Conservation (phyloP, 164 flowering plant genomes). For the Vitis riparia region DNA sequence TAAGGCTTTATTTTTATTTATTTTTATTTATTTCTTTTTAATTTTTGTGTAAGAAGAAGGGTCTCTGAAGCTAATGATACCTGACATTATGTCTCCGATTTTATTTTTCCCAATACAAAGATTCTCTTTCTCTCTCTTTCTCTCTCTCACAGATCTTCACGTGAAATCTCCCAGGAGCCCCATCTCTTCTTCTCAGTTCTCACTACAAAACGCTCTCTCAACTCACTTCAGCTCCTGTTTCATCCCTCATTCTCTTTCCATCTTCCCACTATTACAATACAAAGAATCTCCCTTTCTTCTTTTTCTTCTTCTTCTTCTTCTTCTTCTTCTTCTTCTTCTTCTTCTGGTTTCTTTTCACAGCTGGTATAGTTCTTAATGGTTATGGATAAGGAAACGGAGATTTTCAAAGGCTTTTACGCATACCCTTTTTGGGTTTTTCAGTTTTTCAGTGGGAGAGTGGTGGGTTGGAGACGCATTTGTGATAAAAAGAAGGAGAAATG, state of each 20-base stretch:
- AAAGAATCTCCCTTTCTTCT: background rate
- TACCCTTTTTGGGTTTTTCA: conserved; percentile 15
- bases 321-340: background rate
- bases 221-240: conserved; percentile 4
- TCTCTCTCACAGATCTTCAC: conserved; percentile 14
- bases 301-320: background rate
- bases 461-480: background rate
- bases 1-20: conserved; percentile 2
- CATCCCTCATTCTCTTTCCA: background rate
- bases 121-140: conserved; percentile 4
- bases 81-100: conserved; percentile 10
- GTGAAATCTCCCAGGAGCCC: conserved; percentile 22
- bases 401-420: background rate
- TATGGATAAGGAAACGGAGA: background rate
- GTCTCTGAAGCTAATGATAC: conserved; percentile 11
- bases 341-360: background rate
- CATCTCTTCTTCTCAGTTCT: conserved; percentile 1
- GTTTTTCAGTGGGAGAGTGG: background rate
- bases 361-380: background rate
- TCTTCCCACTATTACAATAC: background rate
- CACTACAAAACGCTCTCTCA: conserved; percentile 21
- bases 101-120: background rate
- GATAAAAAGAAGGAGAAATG: conserved; percentile 16
- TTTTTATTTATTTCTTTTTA: too few relatives aligned
- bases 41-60: background rate